Evolutionary conservation across 2,329 filamentous ascomycete species (phyloP), one percentile per base, ranked within the genome.

Genomic region (Malbranchea zuffiana): DNA sequence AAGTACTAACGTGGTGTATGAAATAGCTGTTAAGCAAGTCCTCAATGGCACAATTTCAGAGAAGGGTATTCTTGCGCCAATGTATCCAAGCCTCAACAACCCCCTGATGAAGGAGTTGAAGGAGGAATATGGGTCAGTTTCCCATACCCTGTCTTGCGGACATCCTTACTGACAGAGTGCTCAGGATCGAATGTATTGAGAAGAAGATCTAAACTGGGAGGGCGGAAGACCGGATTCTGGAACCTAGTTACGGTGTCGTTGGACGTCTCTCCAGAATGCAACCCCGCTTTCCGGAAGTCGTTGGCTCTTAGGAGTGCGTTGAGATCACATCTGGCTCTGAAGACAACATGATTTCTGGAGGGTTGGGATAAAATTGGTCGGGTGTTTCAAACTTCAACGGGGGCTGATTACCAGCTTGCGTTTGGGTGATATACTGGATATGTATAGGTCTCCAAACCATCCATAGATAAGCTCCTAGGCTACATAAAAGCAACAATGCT

Each of bases 1-100:
- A n/a, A n/a, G n/a, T n/a, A n/a, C n/a, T n/a, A n/a, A n/a, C n/a
- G n/a, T n/a, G n/a, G n/a, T n/a, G n/a, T n/a, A n/a, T n/a, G n/a
- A n/a, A n/a, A n/a, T n/a, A n/a, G 84, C 84, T 29, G 81, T 86
- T 44, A 72, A 83, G 69, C 74, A 80, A 66, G 80, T 90, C 16
- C 71, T 88, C 25, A 70, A 85, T 57, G 81, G 82, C 12, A 81
- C 75, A 3, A 75, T 87, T 44, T 71, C 65, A 31, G 71, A 83
- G 58, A 80, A 74, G 48, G 81, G 80, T 57, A 68, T 90, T 35
- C 62, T 92, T 42, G 85, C 83, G 17, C 83, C 83, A 11, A 82
- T 88, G 72, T 77, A 66, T 50, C 68, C 71, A 42, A 74, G 80
- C 53, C 74, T 88, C 54, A 80, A 76, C 54, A 70, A 72, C 52